phyloP scores from a whole-genome alignment of 2,329 filamentous ascomycete genomes.

The Gaeumannomyces tritici region DNA sequence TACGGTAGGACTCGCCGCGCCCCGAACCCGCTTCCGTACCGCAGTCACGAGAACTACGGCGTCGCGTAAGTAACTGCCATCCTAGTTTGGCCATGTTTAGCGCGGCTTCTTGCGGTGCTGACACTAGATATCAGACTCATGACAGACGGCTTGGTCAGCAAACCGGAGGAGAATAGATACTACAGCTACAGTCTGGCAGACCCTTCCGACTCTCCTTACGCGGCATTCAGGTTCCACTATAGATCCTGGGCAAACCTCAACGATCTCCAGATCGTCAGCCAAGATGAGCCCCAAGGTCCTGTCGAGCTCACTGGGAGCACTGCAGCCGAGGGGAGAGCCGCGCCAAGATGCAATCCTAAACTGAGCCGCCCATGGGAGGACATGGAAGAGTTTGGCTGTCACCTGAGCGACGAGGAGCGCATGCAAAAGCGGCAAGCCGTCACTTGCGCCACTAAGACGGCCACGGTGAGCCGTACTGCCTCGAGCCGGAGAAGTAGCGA shows the following conservation, averaged over 20 bases:
- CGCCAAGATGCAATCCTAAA: neutral
- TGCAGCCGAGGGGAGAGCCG: no score
- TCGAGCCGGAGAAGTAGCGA: neutral
- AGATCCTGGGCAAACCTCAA: constrained; percentile 39
- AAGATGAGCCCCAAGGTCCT: constrained; percentile 5
- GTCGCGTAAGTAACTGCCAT: constrained; percentile 34
- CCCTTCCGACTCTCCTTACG: constrained; percentile 39
- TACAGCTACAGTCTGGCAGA: constrained; percentile 45
- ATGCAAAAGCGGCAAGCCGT: neutral
- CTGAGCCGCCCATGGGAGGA: neutral
- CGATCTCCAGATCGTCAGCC: constrained; percentile 36
- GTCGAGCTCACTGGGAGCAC: neutral
- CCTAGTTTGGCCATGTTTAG: no score
- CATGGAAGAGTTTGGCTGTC: neutral
- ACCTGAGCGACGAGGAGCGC: neutral
- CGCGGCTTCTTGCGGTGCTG: neutral
- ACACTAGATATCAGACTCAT: constrained; percentile 28
- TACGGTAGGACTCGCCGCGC: constrained; percentile 32
- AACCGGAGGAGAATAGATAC: constrained; percentile 37
- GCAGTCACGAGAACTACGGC: constrained; percentile 38
- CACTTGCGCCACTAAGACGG: no score
- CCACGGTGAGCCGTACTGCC: neutral
- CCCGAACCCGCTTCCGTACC: constrained; percentile 31
- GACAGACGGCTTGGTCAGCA: constrained; percentile 42
- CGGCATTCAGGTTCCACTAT: constrained; percentile 47